phyloP scores from a whole-genome alignment of 2,329 filamentous ascomycete species.

The Trichoderma citrinoviride region DNA sequence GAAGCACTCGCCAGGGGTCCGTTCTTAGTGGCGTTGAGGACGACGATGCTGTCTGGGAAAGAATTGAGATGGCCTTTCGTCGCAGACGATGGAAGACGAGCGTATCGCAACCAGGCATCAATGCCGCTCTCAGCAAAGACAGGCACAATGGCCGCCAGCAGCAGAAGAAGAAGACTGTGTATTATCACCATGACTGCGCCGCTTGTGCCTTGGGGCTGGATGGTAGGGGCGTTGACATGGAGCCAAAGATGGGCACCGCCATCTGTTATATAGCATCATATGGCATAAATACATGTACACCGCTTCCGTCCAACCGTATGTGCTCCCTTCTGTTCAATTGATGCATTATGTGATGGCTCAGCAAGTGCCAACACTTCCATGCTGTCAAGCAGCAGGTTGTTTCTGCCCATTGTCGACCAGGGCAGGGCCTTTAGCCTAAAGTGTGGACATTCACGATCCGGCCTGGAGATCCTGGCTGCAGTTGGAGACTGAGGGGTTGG shows the following conservation, averaged over 20 bases:
- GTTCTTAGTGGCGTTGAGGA: slow-evolving; percentile 51
- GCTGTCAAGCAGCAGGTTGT: neutral
- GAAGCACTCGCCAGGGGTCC: slow-evolving; percentile 60
- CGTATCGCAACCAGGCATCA: slow-evolving; percentile 64
- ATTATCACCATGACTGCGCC: slow-evolving; percentile 5
- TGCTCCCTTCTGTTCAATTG: neutral
- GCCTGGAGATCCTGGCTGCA: neutral
- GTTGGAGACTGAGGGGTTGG: slow-evolving; percentile 3
- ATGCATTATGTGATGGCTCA: neutral
- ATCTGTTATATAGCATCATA: neutral
- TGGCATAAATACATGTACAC: neutral
- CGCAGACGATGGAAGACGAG: slow-evolving; percentile 40
- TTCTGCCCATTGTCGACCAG: neutral
- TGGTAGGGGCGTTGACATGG: neutral
- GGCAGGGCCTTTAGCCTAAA: slow-evolving; percentile 11
- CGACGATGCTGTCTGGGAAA: slow-evolving; percentile 50
- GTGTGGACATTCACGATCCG: neutral
- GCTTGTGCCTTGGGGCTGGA: neutral
- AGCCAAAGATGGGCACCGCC: neutral
- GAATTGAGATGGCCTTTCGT: slow-evolving; percentile 32
- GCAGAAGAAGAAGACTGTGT: neutral
- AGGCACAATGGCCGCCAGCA: slow-evolving; percentile 28
- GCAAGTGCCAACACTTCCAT: neutral
- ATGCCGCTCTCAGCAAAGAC: slow-evolving; percentile 56
- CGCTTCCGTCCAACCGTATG: neutral